phyloP scores from a whole-genome alignment of 495 filamentous ascomycete genomes.

The Neurospora intermedia region DNA sequence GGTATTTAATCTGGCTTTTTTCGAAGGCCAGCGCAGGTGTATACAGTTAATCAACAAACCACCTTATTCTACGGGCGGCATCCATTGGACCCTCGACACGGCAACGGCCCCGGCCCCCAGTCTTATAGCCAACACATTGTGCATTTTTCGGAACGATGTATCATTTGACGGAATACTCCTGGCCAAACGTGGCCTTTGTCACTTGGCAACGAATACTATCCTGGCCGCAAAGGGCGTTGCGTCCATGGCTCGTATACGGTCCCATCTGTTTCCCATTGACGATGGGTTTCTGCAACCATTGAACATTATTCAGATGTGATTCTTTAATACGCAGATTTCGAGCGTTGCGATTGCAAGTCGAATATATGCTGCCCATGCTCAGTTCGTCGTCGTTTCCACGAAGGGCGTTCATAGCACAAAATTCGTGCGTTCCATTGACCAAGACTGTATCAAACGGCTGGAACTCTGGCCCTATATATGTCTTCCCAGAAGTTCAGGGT shows the following conservation, averaged over 20 bases:
- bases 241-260: background rate
- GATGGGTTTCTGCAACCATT: background rate
- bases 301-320: background rate
- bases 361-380: background rate
- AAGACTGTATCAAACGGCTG: background rate
- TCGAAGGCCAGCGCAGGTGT: conserved; percentile 4
- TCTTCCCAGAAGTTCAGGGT: background rate
- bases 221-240: background rate
- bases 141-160: background rate
- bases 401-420: background rate
- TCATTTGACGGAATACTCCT: conserved; percentile 1
- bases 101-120: background rate
- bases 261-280: background rate
- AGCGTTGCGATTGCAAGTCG: background rate
- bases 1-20: conserved; percentile 3
- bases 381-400: accelerated
- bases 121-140: background rate
- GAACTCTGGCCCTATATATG: background rate
- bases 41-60: conserved; percentile 11
- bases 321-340: background rate
- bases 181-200: conserved; percentile 2
- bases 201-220: background rate
- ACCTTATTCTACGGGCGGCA: background rate
- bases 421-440: background rate
- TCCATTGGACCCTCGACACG: background rate